phyloP scores from a whole-genome alignment of 495 filamentous ascomycete genomes.

The Tuber indicum region DNA sequence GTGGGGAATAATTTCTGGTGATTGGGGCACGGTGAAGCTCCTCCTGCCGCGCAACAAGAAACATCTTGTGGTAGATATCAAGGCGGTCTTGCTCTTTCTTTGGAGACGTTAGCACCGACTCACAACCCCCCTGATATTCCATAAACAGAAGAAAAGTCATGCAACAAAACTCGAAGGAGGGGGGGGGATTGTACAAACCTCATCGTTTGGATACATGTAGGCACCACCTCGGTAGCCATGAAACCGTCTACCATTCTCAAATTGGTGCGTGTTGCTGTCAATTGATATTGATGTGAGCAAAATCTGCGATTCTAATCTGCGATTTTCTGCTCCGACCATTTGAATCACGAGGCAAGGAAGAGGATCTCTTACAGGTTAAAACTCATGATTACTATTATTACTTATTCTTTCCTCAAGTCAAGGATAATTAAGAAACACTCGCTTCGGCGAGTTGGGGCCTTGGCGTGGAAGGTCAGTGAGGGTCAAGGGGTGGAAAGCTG shows the following conservation, averaged over 20 bases:
- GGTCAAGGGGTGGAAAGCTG: conserved; percentile 24
- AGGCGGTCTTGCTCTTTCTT: conserved; percentile 63
- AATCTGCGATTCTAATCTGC: conserved; percentile 1
- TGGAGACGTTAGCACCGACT: conserved; percentile 1
- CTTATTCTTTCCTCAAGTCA: conserved; percentile 29
- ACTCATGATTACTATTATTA: conserved; percentile 12
- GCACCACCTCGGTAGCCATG: conserved; percentile 53
- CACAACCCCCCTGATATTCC: conserved; percentile 1
- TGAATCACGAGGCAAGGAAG: conserved; percentile 8
- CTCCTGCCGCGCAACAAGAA: conserved; percentile 59
- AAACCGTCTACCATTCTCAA: conserved; percentile 54
- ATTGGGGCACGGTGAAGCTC: conserved; percentile 55
- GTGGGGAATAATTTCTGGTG: conserved; percentile 45
- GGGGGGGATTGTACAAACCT: conserved; percentile 44
- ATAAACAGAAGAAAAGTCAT: neutral
- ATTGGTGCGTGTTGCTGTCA: conserved; percentile 45
- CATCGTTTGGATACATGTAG: conserved; percentile 59
- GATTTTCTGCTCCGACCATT: conserved; percentile 2
- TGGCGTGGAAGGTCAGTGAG: conserved; percentile 27
- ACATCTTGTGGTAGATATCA: conserved; percentile 72
- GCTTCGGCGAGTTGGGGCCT: neutral
- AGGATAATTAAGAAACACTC: conserved; percentile 12
- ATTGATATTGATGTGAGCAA: conserved; percentile 28
- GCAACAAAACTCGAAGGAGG: neutral
- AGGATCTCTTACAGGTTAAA: conserved; percentile 31